Evolutionary conservation across 140 eudicot species (phyloP), one percentile per base, ranked within the genome.

Genomic region (Cichorium intybus): DNA sequence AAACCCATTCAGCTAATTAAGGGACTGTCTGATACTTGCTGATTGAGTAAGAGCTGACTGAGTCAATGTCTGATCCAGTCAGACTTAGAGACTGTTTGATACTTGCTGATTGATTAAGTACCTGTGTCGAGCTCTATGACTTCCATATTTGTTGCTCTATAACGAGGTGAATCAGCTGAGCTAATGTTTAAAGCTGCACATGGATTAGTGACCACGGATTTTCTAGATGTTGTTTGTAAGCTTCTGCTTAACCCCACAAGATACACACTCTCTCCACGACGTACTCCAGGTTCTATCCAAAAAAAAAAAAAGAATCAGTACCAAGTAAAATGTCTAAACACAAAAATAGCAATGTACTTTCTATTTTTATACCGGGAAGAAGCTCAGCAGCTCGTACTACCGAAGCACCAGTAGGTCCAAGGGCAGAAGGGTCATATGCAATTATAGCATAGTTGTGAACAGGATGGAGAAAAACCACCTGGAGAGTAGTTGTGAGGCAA

Each of bases 381-480:
- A 92, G 96, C 77, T 88, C 77, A 63, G 99, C 99, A 50, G 99
- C 95, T 66, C 82, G 81, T 29, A 92, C 99, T 33, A 76, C 76
- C 6, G 96, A 85, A 35, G 84, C 76, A 68, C 90, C 99, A 63
- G 74, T 71, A 55, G 95, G 61, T 57, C 99, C 99, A 62, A 92
- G 84, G 15, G 95, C 86, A 66, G 96, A 73, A 61, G 99, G 96
- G 58, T 92, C 81, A 56, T 92, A 92, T 17, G 99, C 85, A 75
- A 92, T 78, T 45, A 92, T 85, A 21, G 96, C 96, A 77, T 72
- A 92, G 71, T 92, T 92, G 53, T 92, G 95, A 47, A 92, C 87
- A 33, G 99, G 99, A 75, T 92, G 99, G 59, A 92, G 95, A 83
- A 92, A 92, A 24, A 88, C 93, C 58, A 88, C 96, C 98, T 92